These are phyloP conservation scores for Eutrema yunnanense DNA, from an alignment of 345 rosid species.

Conservation along the genomic window DNA sequence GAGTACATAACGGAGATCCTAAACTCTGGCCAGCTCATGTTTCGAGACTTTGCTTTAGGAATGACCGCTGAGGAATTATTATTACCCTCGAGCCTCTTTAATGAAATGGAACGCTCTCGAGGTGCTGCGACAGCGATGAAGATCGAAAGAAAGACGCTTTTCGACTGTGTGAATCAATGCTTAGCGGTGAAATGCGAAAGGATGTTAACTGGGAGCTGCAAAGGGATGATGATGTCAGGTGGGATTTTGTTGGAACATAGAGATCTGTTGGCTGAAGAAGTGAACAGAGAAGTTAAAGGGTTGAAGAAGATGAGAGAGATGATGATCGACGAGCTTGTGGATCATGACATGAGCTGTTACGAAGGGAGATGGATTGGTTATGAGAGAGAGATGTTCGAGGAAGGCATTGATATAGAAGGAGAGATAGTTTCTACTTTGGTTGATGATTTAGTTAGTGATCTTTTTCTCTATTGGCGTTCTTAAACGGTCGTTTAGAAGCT, in stretches of 20 bases:
- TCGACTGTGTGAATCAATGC: slow-evolving; percentile 72
- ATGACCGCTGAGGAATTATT: slow-evolving; percentile 28
- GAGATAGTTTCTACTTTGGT: slow-evolving; percentile 51
- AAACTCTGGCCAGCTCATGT: slow-evolving; percentile 51
- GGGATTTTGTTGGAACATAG: slow-evolving; percentile 38
- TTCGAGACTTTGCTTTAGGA: slow-evolving; percentile 59
- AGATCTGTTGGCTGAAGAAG: slow-evolving; percentile 56
- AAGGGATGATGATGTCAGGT: slow-evolving; percentile 42
- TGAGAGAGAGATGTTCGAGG: slow-evolving; percentile 54
- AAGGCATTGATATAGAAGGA: slow-evolving; percentile 56
- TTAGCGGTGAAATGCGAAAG: slow-evolving; percentile 52
- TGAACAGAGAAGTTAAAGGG: slow-evolving; percentile 60
- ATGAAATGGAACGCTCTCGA: slow-evolving; percentile 52
- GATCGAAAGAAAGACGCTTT: slow-evolving; percentile 51
- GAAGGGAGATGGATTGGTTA: slow-evolving; percentile 81
- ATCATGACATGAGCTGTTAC: slow-evolving; percentile 79
- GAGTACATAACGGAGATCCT: slow-evolving; percentile 62
- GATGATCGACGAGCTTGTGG: slow-evolving; percentile 89
- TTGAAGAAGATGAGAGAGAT: slow-evolving; percentile 69
- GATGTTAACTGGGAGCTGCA: slow-evolving; percentile 46
- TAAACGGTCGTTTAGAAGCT: not conserved
- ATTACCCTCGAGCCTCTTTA: slow-evolving; percentile 57
- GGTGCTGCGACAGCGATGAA: slow-evolving; percentile 28
- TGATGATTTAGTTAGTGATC: slow-evolving; percentile 56
- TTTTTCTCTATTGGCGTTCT: slow-evolving; percentile 19